A percentile compares a stretch with the other conserved stretches of the same genome.
Conservation (phyloP, 805 yeast genomes). For the Metschnikowia drakensbergensis region DNA sequence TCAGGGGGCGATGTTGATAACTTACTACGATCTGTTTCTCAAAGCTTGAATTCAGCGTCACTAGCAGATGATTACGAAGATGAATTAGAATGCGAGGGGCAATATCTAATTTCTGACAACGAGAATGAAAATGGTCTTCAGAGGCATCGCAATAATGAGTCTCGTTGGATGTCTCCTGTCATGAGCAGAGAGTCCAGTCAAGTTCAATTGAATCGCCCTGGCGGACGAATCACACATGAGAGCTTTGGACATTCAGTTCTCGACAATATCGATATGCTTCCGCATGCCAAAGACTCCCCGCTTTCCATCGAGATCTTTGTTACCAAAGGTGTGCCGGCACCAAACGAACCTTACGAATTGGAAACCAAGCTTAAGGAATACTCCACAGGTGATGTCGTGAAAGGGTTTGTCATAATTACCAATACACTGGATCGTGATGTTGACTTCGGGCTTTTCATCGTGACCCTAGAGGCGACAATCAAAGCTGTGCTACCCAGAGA, state of each 20-base stretch:
- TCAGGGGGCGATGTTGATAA: constrained; percentile 5
- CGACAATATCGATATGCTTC: constrained; percentile 49
- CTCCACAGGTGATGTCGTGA: constrained; percentile 39
- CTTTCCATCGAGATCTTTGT: constrained; percentile 47
- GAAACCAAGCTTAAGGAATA: constrained; percentile 46
- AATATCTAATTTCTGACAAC: constrained; percentile 16
- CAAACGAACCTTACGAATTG: constrained; percentile 36
- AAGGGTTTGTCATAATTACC: constrained; percentile 45
- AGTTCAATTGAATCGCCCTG: not conserved
- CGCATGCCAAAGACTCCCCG: constrained; percentile 40
- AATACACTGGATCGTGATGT: constrained; percentile 44
- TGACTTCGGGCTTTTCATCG: constrained; percentile 41
- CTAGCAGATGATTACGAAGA: constrained; percentile 9
- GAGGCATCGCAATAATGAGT: not conserved
- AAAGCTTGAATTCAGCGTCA: constrained; percentile 3
- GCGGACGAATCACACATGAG: constrained; percentile 13
- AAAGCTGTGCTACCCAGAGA: constrained; percentile 23
- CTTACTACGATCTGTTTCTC: constrained; percentile 12
- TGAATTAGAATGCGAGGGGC: constrained; percentile 15
- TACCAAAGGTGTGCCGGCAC: constrained; percentile 50
- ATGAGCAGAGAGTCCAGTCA: not conserved
- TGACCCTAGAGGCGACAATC: constrained; percentile 31
- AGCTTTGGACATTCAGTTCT: constrained; percentile 44
- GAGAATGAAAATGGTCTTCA: constrained; percentile 18
- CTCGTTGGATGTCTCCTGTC: not conserved